Base-by-base conservation (phyloP, 768 basidiomycete species). In the Suillus occidentalis region DNA sequence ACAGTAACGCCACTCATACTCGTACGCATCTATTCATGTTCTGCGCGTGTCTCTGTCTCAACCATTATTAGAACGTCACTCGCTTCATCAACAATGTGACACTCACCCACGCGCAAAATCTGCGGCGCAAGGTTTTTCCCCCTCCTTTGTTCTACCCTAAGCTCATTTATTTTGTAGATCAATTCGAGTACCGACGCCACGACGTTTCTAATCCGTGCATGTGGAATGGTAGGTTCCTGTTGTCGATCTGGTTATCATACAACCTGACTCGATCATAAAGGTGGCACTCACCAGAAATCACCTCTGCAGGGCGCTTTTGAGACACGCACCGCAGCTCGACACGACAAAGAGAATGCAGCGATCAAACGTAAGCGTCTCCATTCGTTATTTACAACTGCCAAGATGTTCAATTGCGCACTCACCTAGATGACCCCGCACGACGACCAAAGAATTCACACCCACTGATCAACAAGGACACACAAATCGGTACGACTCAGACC, bases 291-390 rank as follows among this genome's bases (percentile, higher is more conserved):
- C 39, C 57, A 28, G 28, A 14, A 18, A 14, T 34, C 43, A 36
- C 40, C 58, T 60, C 13, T 50, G 20, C 55, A 28, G 16, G 28
- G 59, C 20, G 18, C 12, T 13, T 61, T 52, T 25, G 40, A 50
- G 25, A 42, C 6, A 4, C 39, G 49, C 20, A 64, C 63, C 14
- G 60, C 40, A 36, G 59, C 47, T 37, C 61, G 37, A 22, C 63
- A 64, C 28, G 13, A 49, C 45, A 62, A 50, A 40, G 63, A 64
- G 59, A 61, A 64, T 2, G 22, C 12, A 8, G 16, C 8, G 37
- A 60, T 45, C 34, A 40, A 37, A 61, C 7, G 59, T 61, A 49
- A 13, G 58, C 16, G 25, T 59, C 25, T 25, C 1, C 22, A 3
- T 42, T 42, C 10, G 10, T 55, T 34, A 40, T 25, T 40, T 42